phyloP scores from a whole-genome alignment of 179 eudicot species.

The Beta lomatogona region DNA sequence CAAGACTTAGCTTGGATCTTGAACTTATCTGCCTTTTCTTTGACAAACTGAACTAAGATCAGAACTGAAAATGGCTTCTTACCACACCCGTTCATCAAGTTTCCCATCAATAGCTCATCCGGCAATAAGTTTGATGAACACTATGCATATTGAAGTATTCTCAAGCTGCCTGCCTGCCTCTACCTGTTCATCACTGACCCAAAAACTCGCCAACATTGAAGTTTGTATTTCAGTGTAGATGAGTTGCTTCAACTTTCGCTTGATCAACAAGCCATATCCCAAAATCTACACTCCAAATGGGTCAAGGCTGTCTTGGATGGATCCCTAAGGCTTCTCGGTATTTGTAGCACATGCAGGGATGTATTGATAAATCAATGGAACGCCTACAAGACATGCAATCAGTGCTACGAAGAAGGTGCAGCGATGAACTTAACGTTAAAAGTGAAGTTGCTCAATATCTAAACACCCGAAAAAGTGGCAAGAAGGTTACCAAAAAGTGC shows the following conservation, averaged over 20 bases:
- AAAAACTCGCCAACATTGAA: neutral
- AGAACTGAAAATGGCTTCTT: constrained; percentile 29
- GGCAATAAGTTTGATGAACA: constrained; percentile 31
- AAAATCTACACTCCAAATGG: neutral
- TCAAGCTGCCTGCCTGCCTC: constrained; percentile 24
- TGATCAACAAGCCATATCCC: neutral
- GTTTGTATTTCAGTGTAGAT: neutral
- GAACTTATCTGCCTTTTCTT: neutral
- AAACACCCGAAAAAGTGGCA: constrained; percentile 22
- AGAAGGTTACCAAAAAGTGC: constrained; percentile 30
- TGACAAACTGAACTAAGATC: neutral
- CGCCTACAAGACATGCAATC: constrained; percentile 23
- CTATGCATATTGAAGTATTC: constrained; percentile 33
- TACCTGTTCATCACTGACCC: constrained; percentile 20
- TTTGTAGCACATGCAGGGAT: constrained; percentile 31
- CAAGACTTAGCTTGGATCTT: constrained; percentile 3
- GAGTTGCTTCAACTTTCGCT: neutral
- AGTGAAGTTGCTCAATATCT: constrained; percentile 20
- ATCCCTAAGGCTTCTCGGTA: constrained; percentile 35
- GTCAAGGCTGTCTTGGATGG: constrained; percentile 22
- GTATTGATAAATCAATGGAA: constrained; percentile 22
- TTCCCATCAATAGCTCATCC: constrained; percentile 41
- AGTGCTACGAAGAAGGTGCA: constrained; percentile 26
- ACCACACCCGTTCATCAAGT: constrained; percentile 39
- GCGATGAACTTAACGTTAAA: constrained; percentile 6